phyloP scores from a whole-genome alignment of 2,329 filamentous ascomycete species.

The Pseudocercospora musae region DNA sequence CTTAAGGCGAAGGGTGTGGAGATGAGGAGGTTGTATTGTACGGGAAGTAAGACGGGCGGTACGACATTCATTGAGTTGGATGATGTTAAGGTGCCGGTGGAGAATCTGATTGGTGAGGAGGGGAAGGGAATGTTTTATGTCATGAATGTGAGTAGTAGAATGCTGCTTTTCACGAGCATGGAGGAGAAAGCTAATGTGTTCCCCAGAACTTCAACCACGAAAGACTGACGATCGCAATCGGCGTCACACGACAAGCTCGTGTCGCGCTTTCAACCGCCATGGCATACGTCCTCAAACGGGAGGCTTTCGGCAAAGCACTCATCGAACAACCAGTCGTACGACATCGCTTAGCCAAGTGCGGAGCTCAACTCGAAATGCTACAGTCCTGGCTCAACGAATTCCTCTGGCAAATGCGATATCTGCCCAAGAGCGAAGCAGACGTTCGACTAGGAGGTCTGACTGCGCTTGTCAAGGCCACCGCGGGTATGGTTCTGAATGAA shows the following conservation, averaged over 20 bases:
- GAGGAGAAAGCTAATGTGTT: conserved; percentile 25
- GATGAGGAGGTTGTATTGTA: conserved; percentile 64
- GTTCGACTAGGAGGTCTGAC: conserved; percentile 65
- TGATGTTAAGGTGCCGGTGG: conserved; percentile 66
- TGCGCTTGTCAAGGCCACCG: conserved; percentile 69
- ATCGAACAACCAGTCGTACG: conserved; percentile 71
- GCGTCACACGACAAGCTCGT: conserved; percentile 58
- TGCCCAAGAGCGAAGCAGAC: conserved; percentile 57
- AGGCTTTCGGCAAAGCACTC: conserved; percentile 63
- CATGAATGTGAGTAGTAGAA: conserved; percentile 21
- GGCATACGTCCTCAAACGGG: conserved; percentile 61
- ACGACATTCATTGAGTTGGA: conserved; percentile 74
- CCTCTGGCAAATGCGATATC: conserved; percentile 61
- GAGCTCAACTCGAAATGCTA: conserved; percentile 64
- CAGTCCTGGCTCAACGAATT: conserved; percentile 70
- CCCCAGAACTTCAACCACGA: conserved; percentile 23
- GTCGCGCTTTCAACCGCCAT: conserved; percentile 59
- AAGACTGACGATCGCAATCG: conserved; percentile 63
- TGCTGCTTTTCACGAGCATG: too few relatives aligned
- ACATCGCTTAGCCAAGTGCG: conserved; percentile 65
- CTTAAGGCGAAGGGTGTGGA: conserved; percentile 56
- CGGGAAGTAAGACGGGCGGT: conserved; percentile 61
- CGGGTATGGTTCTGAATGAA: conserved; percentile 66
- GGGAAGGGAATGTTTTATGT: conserved; percentile 68
- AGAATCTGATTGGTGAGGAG: conserved; percentile 67